A percentile compares a stretch with the other conserved stretches of the same genome.
phyloP scores from a whole-genome alignment of 257 asterid species.

The Salvia rosmarinus region DNA sequence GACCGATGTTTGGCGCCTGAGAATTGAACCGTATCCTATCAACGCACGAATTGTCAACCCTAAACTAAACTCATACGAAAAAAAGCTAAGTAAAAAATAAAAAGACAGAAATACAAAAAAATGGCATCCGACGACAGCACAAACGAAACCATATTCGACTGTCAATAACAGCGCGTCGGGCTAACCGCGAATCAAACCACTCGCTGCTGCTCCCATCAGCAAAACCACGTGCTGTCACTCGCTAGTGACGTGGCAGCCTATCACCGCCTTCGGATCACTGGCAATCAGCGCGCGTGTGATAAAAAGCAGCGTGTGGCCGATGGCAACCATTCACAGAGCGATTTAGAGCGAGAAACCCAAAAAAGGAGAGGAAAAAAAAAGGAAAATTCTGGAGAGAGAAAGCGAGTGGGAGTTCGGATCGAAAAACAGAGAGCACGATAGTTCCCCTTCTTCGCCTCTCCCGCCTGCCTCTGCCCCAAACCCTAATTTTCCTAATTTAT shows the following conservation, averaged over 20 bases:
- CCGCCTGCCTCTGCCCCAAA: constrained; percentile 35
- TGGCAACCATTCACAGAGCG: constrained; percentile 24
- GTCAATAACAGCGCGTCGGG: background rate
- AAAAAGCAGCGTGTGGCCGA: constrained; percentile 32
- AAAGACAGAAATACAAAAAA: background rate
- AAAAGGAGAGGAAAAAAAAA: background rate
- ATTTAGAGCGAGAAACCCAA: constrained; percentile 39
- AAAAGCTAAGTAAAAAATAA: background rate
- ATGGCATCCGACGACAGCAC: background rate
- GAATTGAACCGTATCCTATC: too few relatives aligned
- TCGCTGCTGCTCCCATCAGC: background rate
- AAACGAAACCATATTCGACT: constrained; percentile 27
- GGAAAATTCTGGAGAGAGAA: constrained; percentile 46
- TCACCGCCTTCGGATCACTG: constrained; percentile 39
- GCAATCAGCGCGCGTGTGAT: constrained; percentile 48
- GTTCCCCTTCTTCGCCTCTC: constrained; percentile 25
- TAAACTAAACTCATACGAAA: too few relatives aligned
- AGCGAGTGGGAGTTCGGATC: constrained; percentile 55
- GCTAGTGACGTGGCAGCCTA: constrained; percentile 40
- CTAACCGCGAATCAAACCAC: background rate
- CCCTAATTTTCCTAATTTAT: constrained; percentile 46
- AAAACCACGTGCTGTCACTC: constrained; percentile 28
- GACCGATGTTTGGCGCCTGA: too few relatives aligned
- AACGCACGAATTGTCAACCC: too few relatives aligned
- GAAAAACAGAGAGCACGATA: constrained; percentile 38